Conservation (phyloP, 2,329 filamentous ascomycete genomes). For the Cordyceps tenuipes region DNA sequence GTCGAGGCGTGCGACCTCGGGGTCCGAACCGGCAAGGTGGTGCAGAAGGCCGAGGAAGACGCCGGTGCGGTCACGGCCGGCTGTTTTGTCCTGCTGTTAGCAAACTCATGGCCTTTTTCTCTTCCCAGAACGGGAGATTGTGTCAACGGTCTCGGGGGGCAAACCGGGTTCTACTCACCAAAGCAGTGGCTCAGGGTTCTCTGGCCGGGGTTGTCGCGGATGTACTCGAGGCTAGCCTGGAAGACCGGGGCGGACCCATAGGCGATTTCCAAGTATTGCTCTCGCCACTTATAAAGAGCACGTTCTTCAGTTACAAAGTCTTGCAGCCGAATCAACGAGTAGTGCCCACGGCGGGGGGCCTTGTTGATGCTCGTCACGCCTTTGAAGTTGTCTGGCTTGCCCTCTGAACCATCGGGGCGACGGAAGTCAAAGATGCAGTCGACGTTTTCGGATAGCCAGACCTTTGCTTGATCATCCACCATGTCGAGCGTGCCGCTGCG, state of each 20-base stretch:
- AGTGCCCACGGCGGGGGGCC: slow-evolving; percentile 22
- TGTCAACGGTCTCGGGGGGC: neutral
- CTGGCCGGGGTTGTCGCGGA: slow-evolving; percentile 36
- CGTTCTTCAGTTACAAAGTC: slow-evolving; percentile 34
- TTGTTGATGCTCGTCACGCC: slow-evolving; percentile 41
- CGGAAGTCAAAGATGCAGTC: slow-evolving; percentile 45
- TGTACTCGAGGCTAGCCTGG: slow-evolving; percentile 22
- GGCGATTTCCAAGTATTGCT: slow-evolving; percentile 41
- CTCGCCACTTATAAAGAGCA: slow-evolving; percentile 36
- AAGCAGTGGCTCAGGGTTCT: slow-evolving; percentile 47
- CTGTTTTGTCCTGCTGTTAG: slow-evolving; percentile 21
- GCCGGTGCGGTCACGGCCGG: slow-evolving; percentile 47
- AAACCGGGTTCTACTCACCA: slow-evolving; percentile 28
- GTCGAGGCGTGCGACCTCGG: slow-evolving; percentile 36
- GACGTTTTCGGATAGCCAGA: slow-evolving; percentile 29
- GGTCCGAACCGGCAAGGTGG: slow-evolving; percentile 37
- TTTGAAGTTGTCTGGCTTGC: slow-evolving; percentile 36
- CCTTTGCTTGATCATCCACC: slow-evolving; percentile 15
- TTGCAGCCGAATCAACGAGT: slow-evolving; percentile 28
- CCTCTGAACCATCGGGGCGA: slow-evolving; percentile 25
- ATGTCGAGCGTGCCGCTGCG: slow-evolving; percentile 37
- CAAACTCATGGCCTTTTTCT: neutral
- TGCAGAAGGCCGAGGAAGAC: slow-evolving; percentile 43
- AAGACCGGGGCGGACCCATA: too few species aligned
- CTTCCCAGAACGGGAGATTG: too few species aligned